Evolutionary conservation across 1,139 yeast species (phyloP).

Genomic region (Casaregolazyma lundiana): DNA sequence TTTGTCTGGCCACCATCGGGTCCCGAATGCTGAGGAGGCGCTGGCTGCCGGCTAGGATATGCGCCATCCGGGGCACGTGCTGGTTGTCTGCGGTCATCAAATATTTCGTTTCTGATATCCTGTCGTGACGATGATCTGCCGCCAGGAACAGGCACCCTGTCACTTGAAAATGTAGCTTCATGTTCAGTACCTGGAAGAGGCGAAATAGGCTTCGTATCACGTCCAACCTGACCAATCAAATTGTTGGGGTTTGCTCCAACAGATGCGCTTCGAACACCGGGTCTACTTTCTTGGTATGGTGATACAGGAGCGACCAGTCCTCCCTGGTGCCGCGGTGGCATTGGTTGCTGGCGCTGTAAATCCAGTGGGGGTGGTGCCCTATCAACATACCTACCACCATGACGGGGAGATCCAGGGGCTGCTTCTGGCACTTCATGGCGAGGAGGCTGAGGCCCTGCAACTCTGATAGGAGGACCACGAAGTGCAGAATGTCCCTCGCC

Average conservation of each 20-base stretch:
- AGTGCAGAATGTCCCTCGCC: conserved; percentile 6
- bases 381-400: conserved; percentile 10
- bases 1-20: too few species aligned
- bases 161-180: conserved; percentile 4
- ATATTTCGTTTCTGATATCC: conserved; percentile 9
- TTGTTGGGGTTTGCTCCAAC: conserved; percentile 32
- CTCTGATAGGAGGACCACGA: conserved; percentile 6
- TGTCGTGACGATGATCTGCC: conserved; percentile 9
- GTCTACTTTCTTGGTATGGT: conserved; percentile 15
- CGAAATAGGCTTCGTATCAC: conserved; percentile 27
- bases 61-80: neutral
- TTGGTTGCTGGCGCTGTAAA: conserved; percentile 7
- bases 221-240: conserved; percentile 25
- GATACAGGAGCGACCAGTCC: conserved; percentile 3
- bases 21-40: neutral
- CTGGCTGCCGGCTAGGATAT: neutral
- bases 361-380: conserved; percentile 12
- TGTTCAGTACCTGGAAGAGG: conserved; percentile 16
- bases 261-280: conserved; percentile 28
- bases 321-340: conserved; percentile 1
- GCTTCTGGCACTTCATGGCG: neutral
- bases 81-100: conserved; percentile 3
- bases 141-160: neutral
- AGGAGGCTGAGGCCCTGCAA: conserved; percentile 7
- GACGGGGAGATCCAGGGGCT: neutral